Evolutionary conservation across 345 rosid genomes (phyloP), one percentile per base, ranked within the genome.

Genomic region (Boechera divaricarpa): DNA sequence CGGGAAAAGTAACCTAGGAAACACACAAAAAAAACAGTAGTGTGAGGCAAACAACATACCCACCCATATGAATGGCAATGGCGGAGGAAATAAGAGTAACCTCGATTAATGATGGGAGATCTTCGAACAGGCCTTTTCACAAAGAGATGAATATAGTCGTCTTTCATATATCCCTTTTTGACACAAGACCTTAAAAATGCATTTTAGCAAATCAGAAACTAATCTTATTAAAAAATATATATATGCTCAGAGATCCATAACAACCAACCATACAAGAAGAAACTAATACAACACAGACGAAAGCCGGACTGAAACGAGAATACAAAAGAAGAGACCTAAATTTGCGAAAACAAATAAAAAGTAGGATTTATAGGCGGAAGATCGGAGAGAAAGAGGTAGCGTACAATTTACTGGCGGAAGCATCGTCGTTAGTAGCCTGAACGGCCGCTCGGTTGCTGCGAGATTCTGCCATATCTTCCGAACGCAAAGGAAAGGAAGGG

Each of bases 341-440:
- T 49, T 48, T 13, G 7, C 42, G n/a, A 6, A 35, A 16, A 60
- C 24, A 35, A 57, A 58, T 28, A 6, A 10, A 36, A 52, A 32
- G 8, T 9, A 62, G 9, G 2, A 16, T 9, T 49, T 33, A 33
- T 1, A 4, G 42, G 10, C 42, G 29, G 29, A 28, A 2, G 29
- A 28, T 28, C 2, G 41, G 64, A 79, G 9, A 44, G 41, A 57
- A 41, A 57, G 36, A 77, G 36, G 35, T 24, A 42, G 38, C 33
- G 35, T 31, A 92, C 98, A 89, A 81, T 83, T 92, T 92, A 74
- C 98, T 91, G 78, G 98, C 98, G 26, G 99, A 89, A 59, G 97
- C 98, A 72, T 95, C 97, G 81, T 91, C 99, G 86, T 92, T 95
- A 1, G 98, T 92, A 41, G 98, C 98, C 81, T 92, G 99, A 75